Evolutionary conservation across 78 protist genomes (phyloP).

Genomic region (Bigelowiella natans): DNA sequence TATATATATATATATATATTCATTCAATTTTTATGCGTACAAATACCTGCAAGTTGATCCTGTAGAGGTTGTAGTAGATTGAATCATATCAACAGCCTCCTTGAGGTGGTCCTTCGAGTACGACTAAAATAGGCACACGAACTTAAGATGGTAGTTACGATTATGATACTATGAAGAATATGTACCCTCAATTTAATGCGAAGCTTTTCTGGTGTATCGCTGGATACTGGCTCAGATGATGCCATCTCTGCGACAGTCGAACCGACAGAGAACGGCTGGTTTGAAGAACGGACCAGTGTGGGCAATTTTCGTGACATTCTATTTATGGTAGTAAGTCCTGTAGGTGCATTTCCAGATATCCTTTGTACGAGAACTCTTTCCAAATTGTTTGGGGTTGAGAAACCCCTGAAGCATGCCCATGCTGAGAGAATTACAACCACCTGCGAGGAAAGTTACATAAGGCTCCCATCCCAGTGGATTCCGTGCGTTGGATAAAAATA

Average conservation of each 20-base stretch:
- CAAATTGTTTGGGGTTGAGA: neutral
- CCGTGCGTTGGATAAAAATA: neutral
- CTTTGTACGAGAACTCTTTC: neutral
- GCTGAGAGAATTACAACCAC: neutral
- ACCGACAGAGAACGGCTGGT: neutral
- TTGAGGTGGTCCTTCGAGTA: neutral
- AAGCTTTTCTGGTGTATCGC: neutral
- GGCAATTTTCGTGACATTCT: neutral
- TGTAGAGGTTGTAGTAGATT: neutral
- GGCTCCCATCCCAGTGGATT: neutral
- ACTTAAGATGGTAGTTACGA: no score
- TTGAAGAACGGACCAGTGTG: neutral
- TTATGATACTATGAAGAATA: no score
- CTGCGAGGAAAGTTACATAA: neutral
- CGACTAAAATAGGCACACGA: neutral
- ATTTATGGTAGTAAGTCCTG: neutral
- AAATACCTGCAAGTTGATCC: neutral
- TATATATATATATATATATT: neutral
- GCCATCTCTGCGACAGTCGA: neutral
- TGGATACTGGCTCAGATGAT: neutral
- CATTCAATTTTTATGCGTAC: no score
- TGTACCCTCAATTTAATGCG: neutral
- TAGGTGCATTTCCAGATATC: no score
- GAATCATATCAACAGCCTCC: neutral
- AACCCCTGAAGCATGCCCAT: neutral